Percentiles rank a stretch among this genome's conserved stretches.
These are phyloP conservation scores for Chaetomiaceae sp. DNA, from an alignment of 2,329 filamentous ascomycete species.

Conservation along the genomic window DNA sequence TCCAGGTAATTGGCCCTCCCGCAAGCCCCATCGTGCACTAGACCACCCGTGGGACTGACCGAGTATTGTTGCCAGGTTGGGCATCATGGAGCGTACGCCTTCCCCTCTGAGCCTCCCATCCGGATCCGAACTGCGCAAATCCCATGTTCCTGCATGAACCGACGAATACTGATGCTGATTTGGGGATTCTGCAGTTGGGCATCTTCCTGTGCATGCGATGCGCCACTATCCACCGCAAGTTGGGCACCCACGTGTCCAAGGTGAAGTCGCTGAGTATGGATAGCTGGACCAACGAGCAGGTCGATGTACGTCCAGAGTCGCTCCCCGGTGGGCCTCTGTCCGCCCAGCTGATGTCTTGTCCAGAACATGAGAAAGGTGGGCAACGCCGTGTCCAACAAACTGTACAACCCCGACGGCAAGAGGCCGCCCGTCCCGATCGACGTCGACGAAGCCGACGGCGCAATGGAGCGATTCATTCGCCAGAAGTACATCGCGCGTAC, in stretches of 20 bases:
- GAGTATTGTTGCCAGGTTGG: conserved; percentile 60
- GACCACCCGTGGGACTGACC: conserved; percentile 31
- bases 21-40: not conserved
- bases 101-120: not conserved
- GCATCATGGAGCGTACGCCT: conserved; percentile 87
- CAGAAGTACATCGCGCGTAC: conserved; percentile 78
- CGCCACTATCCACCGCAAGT: conserved; percentile 88
- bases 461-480: conserved; percentile 92
- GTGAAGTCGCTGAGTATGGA: conserved; percentile 99
- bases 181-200: conserved; percentile 62
- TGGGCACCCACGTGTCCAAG: conserved; percentile 97
- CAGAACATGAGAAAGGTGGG: conserved; percentile 94
- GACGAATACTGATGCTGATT: conserved; percentile 12
- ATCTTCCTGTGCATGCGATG: conserved; percentile 98
- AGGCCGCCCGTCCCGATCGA: conserved; percentile 84
- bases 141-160: not conserved
- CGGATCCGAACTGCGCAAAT: not conserved
- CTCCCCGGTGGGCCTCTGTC: not conserved
- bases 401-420: conserved; percentile 81
- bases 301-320: conserved; percentile 62
- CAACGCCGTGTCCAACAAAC: conserved; percentile 79
- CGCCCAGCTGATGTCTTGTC: conserved; percentile 21
- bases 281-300: conserved; percentile 91
- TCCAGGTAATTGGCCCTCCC: conserved; percentile 62
- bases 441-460: conserved; percentile 84